Evolutionary conservation across 371 early-diverging fungal genomes (phyloP).

Genomic region (Mucor circinelloides): DNA sequence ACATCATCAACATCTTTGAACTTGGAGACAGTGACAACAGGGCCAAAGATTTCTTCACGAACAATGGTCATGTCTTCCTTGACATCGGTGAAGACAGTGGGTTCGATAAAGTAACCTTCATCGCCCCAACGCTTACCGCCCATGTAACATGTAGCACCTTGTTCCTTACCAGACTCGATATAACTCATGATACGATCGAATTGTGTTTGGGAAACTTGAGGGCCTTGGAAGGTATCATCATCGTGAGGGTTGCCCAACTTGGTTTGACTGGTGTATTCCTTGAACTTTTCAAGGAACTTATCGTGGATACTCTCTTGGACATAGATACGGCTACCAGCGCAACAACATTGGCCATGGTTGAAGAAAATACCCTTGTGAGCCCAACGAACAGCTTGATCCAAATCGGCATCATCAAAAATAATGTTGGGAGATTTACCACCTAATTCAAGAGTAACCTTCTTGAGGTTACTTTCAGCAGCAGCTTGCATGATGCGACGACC

Average conservation of each 20-base stretch:
- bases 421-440: constrained; percentile 91
- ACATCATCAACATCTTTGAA: constrained; percentile 75
- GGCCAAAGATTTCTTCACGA: constrained; percentile 82
- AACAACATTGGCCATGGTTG: constrained; percentile 88
- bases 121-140: constrained; percentile 53
- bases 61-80: constrained; percentile 62
- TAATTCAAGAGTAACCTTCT: constrained; percentile 77
- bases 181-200: constrained; percentile 69
- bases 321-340: constrained; percentile 83
- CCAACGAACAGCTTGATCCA: constrained; percentile 77
- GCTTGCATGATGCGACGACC: constrained; percentile 62
- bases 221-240: constrained; percentile 66
- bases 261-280: constrained; percentile 55
- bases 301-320: constrained; percentile 81
- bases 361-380: constrained; percentile 73
- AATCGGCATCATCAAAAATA: constrained; percentile 84
- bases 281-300: constrained; percentile 67
- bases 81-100: constrained; percentile 52
- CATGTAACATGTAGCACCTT: constrained; percentile 53
- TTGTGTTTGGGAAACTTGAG: constrained; percentile 76
- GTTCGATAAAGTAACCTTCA: constrained; percentile 56
- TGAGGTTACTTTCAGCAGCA: constrained; percentile 69
- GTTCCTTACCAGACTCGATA: constrained; percentile 52
- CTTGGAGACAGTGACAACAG: constrained; percentile 69
- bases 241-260: constrained; percentile 67